A percentile compares a stretch with the other conserved stretches of the same genome.
These are phyloP conservation scores for Hymenoscyphus fructigenus DNA, from an alignment of 2,329 filamentous ascomycete genomes.

Conservation along the genomic window DNA sequence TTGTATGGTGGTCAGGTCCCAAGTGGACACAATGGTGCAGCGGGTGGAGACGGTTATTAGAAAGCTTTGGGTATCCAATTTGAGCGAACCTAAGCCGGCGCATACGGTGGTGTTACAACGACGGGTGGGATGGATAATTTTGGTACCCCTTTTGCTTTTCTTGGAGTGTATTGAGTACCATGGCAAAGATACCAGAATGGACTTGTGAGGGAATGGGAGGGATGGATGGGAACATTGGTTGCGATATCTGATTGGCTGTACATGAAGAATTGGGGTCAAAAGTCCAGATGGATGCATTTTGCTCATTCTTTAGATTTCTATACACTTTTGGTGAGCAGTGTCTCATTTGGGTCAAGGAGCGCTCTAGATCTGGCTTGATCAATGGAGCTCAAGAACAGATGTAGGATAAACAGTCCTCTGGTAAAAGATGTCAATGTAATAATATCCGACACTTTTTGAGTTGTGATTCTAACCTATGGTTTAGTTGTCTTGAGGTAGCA, in stretches of 20 bases:
- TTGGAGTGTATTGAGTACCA: constrained; percentile 34
- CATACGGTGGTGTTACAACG: constrained; percentile 22
- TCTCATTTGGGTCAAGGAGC: constrained; percentile 19
- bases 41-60: constrained; percentile 33
- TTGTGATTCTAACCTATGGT: neutral
- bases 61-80: constrained; percentile 9
- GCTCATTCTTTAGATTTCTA: constrained; percentile 33
- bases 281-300: constrained; percentile 27
- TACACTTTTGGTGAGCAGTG: constrained; percentile 31
- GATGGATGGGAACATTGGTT: constrained; percentile 13
- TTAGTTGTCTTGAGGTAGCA: neutral
- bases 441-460: constrained; percentile 13
- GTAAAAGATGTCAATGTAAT: constrained; percentile 24
- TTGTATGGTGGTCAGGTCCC: constrained; percentile 50
- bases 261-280: constrained; percentile 33
- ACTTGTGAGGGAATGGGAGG: constrained; percentile 19
- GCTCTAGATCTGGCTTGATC: constrained; percentile 22
- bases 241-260: constrained; percentile 29
- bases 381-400: constrained; percentile 28
- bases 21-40: constrained; percentile 56
- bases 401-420: constrained; percentile 35
- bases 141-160: constrained; percentile 20
- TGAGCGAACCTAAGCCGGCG: constrained; percentile 22
- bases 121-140: constrained; percentile 10
- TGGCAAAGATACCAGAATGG: constrained; percentile 27